Base-by-base conservation (phyloP, 2,329 filamentous ascomycete genomes). In the Capronia epimyces region DNA sequence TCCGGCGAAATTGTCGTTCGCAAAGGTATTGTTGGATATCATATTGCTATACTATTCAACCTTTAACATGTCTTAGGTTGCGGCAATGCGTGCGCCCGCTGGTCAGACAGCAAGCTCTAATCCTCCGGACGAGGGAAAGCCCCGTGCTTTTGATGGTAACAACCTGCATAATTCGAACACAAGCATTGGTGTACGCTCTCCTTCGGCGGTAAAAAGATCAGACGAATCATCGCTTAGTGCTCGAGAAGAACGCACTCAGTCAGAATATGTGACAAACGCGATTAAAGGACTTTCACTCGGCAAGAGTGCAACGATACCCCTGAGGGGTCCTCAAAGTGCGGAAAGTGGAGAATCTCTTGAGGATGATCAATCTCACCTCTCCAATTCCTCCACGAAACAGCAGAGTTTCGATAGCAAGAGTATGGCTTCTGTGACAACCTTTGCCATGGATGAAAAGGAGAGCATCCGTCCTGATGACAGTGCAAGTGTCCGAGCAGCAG, bases 371-470 rank as follows among this genome's bases (percentile, higher is more conserved):
- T 75, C 73, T 8, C 72, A 75, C 53, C 63, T 74, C 13, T 82
- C 79, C 13, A 78, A 72, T 58, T 79, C 75, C 40, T 83, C 80
- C 32, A 89, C 84, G 2, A 96, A 96, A 69, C 87, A 88, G 45
- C 86, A 88, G 29, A 96, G 89, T 65, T 76, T 95, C 34, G 91
- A 96, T 66, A 89, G 87, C 43, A 96, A 96, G 72, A 96, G 90
- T 67, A 87, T 94, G 62, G 89, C 89, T 3, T 97, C 91, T 21
- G 89, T 88, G 13, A 95, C 89, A 3, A 96, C 91, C 0, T 96
- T 95, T 70, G 89, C 88, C n/a, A 75, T 96, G 65, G 91, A 97
- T 63, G 91, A 97, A 69, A 96, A 96, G 67, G 91, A 96, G 66
- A 96, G 90, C 4, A 76, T 96, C 47, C 84, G 90, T 10, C 91